Percentiles rank a stretch among this genome's conserved stretches.
These are phyloP conservation scores for Plasmopara halstedii DNA, from an alignment of 352 stramenopile species.

Conservation along the genomic window DNA sequence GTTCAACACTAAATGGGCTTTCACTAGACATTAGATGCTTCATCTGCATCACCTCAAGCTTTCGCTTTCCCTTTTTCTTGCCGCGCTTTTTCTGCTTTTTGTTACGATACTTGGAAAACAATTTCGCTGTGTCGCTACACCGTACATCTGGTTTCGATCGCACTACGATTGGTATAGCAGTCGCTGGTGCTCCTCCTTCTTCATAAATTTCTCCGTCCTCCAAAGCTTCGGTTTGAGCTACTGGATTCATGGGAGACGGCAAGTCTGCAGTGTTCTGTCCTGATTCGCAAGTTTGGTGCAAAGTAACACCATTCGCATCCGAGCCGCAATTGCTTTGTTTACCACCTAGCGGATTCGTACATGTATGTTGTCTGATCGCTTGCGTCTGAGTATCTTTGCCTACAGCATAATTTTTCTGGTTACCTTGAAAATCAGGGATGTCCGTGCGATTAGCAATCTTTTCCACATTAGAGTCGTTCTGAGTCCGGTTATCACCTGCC, in stretches of 20 bases:
- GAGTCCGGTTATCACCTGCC: not conserved
- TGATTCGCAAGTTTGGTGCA: constrained; percentile 4
- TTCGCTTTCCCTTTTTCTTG: constrained; percentile 72
- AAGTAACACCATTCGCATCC: constrained; percentile 36
- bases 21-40: constrained; percentile 2
- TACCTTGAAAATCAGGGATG: not conserved
- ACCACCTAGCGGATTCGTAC: not conserved
- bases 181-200: constrained; percentile 35
- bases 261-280: not conserved
- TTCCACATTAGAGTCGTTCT: constrained; percentile 4
- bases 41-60: constrained; percentile 48
- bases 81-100: constrained; percentile 75
- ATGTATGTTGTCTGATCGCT: constrained; percentile 1
- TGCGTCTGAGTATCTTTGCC: not conserved
- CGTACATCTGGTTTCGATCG: constrained; percentile 1
- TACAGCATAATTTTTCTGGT: not conserved
- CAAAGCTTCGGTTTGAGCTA: constrained; percentile 22
- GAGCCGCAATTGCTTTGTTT: constrained; percentile 18
- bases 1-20: constrained; percentile 21
- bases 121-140: not conserved
- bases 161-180: constrained; percentile 10
- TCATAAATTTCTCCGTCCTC: constrained; percentile 76
- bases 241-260: constrained; percentile 1
- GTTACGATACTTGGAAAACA: constrained; percentile 9
- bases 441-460: constrained; percentile 8